Base-by-base conservation (phyloP, 352 stramenopile genomes). In the Phytophthora fragariaefolia region DNA sequence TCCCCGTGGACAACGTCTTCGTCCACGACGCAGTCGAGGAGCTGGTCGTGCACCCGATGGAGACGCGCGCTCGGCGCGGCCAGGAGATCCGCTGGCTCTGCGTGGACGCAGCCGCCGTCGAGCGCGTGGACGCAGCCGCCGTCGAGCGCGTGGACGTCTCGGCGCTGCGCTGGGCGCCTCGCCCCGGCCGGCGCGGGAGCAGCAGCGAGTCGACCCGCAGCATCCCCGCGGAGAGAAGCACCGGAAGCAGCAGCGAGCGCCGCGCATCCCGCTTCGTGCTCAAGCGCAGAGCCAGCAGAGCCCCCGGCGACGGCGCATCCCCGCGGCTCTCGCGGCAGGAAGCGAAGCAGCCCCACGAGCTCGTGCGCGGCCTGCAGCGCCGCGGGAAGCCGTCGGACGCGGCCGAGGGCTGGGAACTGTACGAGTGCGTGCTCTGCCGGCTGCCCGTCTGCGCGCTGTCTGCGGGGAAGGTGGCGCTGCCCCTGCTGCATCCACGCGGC, bases 381-480 rank as follows among this genome's bases (percentile, higher is more conserved):
- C 50, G 63, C 2, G 52, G 55, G 24, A 64, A 61, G 30, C 23
- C 49, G 12, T 15, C 26, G 6, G 23, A 50, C n/a, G 18, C 26
- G 6, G 23, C 61, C 27, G 58, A 63, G 6, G 10, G 47, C 9
- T 81, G 76, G 54, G 63, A 69, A 40, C 49, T 87, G n/a, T 77
- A 72, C 27, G 79, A 84, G 55, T 87, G 79, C 48, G 59, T 62
- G 34, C 47, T 78, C 30, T 87, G 79, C 59, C 61, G 74, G 12
- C 67, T 87, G 52, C 73, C 75, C 17, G 69, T 84, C 42, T 74
- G 61, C 45, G 74, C 71, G 1, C 30, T 80, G 22, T 47, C 12
- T 23, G 26, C 71, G 6, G 55, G 57, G 18, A 58, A 61, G 26
- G 43, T 80, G 1, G 76, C 73, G 6, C 27, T 87, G 0, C 72